Conservation (phyloP, 257 asterid genomes). For the Rauvolfia tetraphylla region DNA sequence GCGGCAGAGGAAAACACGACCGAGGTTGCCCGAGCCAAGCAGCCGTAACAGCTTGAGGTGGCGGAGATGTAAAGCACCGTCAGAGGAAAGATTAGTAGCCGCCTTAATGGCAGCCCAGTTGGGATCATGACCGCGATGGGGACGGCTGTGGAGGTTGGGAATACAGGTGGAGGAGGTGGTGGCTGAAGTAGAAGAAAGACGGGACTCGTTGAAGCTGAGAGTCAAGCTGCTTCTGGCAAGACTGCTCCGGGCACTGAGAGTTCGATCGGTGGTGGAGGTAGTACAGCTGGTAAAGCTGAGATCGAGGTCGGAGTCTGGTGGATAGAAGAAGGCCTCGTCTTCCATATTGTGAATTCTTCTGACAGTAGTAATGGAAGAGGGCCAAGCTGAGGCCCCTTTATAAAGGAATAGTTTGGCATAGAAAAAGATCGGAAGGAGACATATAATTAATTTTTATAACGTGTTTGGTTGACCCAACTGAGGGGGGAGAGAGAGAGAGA, state of each 20-base stretch:
- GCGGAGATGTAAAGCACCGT: constrained; percentile 73
- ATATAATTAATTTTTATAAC: constrained; percentile 35
- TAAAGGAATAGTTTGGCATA: constrained; percentile 17
- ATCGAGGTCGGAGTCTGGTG: constrained; percentile 76
- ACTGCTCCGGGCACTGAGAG: constrained; percentile 67
- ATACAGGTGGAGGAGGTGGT: constrained; percentile 32
- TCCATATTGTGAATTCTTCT: constrained; percentile 42
- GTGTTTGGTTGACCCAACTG: constrained; percentile 69
- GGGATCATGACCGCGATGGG: constrained; percentile 69
- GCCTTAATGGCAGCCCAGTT: constrained; percentile 77
- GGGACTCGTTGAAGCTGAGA: constrained; percentile 77
- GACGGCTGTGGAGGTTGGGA: constrained; percentile 52
- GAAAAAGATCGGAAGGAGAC: constrained; percentile 21
- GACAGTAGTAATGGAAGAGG: not conserved
- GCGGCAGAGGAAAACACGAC: constrained; percentile 91
- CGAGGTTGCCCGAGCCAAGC: constrained; percentile 86
- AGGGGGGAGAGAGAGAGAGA: constrained; percentile 6
- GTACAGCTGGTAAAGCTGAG: constrained; percentile 62
- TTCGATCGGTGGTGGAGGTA: constrained; percentile 52
- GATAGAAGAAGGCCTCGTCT: constrained; percentile 30
- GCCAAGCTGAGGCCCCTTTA: constrained; percentile 4
- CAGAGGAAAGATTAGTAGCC: constrained; percentile 60
- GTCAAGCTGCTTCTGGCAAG: constrained; percentile 79
- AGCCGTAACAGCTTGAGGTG: constrained; percentile 80
- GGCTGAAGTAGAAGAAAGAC: constrained; percentile 44